Evolutionary conservation across 2,329 filamentous ascomycete species (phyloP).

Genomic region (Trichoderma brevicompactum): DNA sequence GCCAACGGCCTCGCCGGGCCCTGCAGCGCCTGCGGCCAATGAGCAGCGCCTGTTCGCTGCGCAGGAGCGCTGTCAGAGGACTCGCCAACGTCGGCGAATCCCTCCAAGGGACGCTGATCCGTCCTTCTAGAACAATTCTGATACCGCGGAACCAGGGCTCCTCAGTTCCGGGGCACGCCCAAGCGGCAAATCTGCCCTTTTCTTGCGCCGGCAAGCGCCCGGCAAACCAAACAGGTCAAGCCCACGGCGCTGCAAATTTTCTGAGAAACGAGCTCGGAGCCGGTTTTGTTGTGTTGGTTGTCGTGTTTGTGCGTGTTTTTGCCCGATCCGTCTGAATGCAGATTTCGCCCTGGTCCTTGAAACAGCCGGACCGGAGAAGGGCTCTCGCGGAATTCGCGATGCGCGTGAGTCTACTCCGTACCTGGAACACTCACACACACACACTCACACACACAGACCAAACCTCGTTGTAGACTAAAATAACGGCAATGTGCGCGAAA

Average conservation of each 20-base stretch:
- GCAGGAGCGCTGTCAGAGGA: not conserved
- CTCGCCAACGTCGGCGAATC: conserved; percentile 20
- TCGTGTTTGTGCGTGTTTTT: not conserved
- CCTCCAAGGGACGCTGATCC: conserved; percentile 15
- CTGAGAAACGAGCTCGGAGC: not conserved
- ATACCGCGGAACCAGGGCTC: conserved; percentile 37
- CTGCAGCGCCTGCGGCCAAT: conserved; percentile 5
- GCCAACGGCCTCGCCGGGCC: conserved; percentile 15
- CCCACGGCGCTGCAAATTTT: too few species aligned
- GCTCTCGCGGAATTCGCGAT: not conserved
- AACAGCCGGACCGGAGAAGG: not conserved
- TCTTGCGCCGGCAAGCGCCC: conserved; percentile 24
- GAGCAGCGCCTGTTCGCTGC: conserved; percentile 5
- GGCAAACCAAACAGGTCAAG: conserved; percentile 12
- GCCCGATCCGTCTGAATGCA: conserved; percentile 1
- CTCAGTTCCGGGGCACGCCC: conserved; percentile 30
- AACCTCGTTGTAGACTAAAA: not conserved
- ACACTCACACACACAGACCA: too few species aligned
- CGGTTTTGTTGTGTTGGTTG: not conserved
- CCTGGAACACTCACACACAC: not conserved
- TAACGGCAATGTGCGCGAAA: not conserved
- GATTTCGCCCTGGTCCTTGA: not conserved
- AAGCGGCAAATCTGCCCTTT: conserved; percentile 16
- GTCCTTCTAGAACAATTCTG: conserved; percentile 41
- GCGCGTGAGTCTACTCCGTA: not conserved